Evolutionary conservation across 345 rosid species (phyloP).

Genomic region (Kandelia obovata): DNA sequence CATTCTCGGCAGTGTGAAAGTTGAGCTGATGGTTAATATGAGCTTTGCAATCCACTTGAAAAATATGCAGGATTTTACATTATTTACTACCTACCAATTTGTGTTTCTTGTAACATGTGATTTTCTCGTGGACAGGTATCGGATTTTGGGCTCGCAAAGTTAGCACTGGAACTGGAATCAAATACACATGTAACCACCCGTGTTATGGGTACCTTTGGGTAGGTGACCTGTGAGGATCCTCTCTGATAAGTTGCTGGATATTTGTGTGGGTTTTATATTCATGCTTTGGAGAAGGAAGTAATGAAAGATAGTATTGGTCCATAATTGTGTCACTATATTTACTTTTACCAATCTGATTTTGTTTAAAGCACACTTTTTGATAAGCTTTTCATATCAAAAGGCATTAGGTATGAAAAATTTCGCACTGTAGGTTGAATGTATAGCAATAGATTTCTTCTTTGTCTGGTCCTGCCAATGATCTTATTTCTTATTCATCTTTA

Average conservation of each 20-base stretch:
- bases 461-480: no score
- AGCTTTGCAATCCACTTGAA: slow-evolving; percentile 1
- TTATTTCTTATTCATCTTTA: slow-evolving; percentile 7
- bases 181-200: slow-evolving; percentile 91
- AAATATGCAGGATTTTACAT: background rate
- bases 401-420: no score
- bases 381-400: no score
- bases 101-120: background rate
- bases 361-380: no score
- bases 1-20: background rate
- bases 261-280: background rate
- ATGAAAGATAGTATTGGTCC: background rate
- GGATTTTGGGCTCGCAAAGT: slow-evolving; percentile 93
- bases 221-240: slow-evolving; percentile 21
- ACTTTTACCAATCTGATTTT: no score
- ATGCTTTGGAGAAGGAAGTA: background rate
- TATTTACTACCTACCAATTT: background rate
- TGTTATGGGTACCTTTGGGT: slow-evolving; percentile 99
- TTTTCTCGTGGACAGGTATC: slow-evolving; percentile 52
- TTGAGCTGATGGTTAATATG: background rate
- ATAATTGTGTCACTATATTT: no score
- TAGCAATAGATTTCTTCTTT: background rate
- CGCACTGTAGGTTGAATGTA: no score
- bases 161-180: slow-evolving; percentile 68
- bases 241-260: background rate